Evolutionary conservation across 768 basidiomycete genomes (phyloP).

Genomic region (Leccinum longicurvipes): DNA sequence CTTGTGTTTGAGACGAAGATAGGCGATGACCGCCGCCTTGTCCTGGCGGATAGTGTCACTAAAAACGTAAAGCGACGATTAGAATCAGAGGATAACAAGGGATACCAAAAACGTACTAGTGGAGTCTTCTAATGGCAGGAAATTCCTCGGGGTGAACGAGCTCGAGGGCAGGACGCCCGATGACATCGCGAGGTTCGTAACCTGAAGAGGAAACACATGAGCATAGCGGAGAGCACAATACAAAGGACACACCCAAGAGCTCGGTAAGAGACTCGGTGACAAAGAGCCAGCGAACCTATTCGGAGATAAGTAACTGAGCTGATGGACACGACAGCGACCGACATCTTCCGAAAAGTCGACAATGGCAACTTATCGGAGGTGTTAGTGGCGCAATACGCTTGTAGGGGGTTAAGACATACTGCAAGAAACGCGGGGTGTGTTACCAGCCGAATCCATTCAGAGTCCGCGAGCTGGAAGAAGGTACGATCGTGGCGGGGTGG

Average conservation of each 20-base stretch:
- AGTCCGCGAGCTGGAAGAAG: neutral
- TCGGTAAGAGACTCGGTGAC: slow-evolving; percentile 65
- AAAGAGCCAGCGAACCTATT: slow-evolving; percentile 64
- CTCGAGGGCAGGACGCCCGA: slow-evolving; percentile 65
- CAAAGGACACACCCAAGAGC: slow-evolving; percentile 47
- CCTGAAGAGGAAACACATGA: slow-evolving; percentile 39
- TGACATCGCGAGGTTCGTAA: slow-evolving; percentile 69
- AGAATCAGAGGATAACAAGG: neutral
- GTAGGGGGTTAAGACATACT: slow-evolving; percentile 45
- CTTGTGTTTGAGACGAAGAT: slow-evolving; percentile 77
- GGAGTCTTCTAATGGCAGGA: slow-evolving; percentile 58
- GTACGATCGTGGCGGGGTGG: neutral
- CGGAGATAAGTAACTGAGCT: neutral
- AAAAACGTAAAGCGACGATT: neutral
- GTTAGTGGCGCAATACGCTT: slow-evolving; percentile 8
- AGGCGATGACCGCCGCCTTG: slow-evolving; percentile 76
- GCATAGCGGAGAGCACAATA: neutral
- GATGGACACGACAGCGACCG: slow-evolving; percentile 10
- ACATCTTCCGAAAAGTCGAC: slow-evolving; percentile 79
- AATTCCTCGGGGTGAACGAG: slow-evolving; percentile 83
- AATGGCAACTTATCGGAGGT: slow-evolving; percentile 56
- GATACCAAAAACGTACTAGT: slow-evolving; percentile 47
- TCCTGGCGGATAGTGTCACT: slow-evolving; percentile 77
- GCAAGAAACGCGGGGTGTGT: slow-evolving; percentile 70
- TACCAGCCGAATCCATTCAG: slow-evolving; percentile 36